Base-by-base conservation (phyloP, 169 alveolate species). In the Plasmodium malariae region DNA sequence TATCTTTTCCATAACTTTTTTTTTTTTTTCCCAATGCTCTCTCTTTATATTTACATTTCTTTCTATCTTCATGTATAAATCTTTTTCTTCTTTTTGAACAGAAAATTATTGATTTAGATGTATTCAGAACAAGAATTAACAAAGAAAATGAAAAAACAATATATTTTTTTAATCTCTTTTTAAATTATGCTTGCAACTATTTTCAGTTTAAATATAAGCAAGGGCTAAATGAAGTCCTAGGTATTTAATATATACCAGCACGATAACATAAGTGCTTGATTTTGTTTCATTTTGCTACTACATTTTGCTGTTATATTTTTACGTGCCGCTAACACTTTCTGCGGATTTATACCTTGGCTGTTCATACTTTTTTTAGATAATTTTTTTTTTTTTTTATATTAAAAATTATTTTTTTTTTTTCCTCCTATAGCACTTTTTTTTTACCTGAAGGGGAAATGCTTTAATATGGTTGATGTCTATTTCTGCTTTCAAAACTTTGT, bases 201-300 rank as follows among this genome's bases (percentile, higher is more conserved):
- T 86, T 70, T 19, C 90, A 69, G 32, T 45, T 93, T 48, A 87
- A 87, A 78, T 93, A 93, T 88, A 93, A 93, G 45, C 96, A 93
- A 65, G 96, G 96, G 74, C 91, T 93, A 68, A 93, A 93, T 69
- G 96, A 93, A 45, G 88, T 93, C 62, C 63, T 93, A 34, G 96
- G 96, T 93, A 63, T 34, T 21, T 63, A 49, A 34, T n/a, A n/a
- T n/a, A n/a, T n/a, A n/a, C n/a, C n/a, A n/a, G n/a, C n/a, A n/a
- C n/a, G n/a, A n/a, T n/a, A n/a, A n/a, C n/a, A n/a, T n/a, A n/a
- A n/a, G n/a, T n/a, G n/a, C n/a, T n/a, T n/a, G n/a, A n/a, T n/a
- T n/a, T n/a, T n/a, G n/a, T n/a, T n/a, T n/a, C n/a, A n/a, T n/a
- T n/a, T n/a, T n/a, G n/a, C n/a, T n/a, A n/a, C n/a, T n/a, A n/a